phyloP scores from a whole-genome alignment of 768 basidiomycete genomes.

The Tricholoma hemisulphureum region DNA sequence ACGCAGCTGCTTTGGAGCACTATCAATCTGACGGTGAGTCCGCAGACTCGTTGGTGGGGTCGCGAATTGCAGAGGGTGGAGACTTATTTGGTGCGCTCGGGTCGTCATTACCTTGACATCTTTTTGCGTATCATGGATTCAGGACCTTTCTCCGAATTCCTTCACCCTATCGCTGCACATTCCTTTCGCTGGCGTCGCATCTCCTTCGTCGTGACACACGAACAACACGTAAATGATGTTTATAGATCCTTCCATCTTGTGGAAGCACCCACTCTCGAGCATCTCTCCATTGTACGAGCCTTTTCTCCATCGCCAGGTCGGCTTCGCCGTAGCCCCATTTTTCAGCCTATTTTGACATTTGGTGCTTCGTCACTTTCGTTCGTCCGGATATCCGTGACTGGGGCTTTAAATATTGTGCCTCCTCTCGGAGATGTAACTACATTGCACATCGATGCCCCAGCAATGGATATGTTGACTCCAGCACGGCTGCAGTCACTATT shows the following conservation, averaged over 20 bases:
- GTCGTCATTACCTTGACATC: slow-evolving; percentile 36
- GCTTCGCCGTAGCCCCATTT: slow-evolving; percentile 24
- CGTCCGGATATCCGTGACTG: slow-evolving; percentile 41
- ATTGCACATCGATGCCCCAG: slow-evolving; percentile 44
- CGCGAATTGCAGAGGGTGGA: slow-evolving; percentile 26
- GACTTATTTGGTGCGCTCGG: slow-evolving; percentile 38
- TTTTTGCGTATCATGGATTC: slow-evolving; percentile 28
- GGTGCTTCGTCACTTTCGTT: slow-evolving; percentile 36
- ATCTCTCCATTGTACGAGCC: slow-evolving; percentile 36
- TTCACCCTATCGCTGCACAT: slow-evolving; percentile 33
- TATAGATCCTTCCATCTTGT: slow-evolving; percentile 25
- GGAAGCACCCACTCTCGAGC: slow-evolving; percentile 34
- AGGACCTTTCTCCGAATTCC: slow-evolving; percentile 23
- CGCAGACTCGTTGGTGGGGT: slow-evolving; percentile 12
- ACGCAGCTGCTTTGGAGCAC: slow-evolving; percentile 46
- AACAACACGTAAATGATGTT: slow-evolving; percentile 23
- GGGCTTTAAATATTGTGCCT: slow-evolving; percentile 39
- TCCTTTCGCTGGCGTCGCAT: slow-evolving; percentile 41
- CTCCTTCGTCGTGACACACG: slow-evolving; percentile 29
- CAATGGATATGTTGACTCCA: slow-evolving; percentile 32
- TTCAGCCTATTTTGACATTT: slow-evolving; percentile 30
- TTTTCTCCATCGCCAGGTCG: slow-evolving; percentile 18
- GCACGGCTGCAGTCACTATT: slow-evolving; percentile 36
- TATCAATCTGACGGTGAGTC: slow-evolving; percentile 32
- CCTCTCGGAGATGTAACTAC: slow-evolving; percentile 35